A percentile compares a stretch with the other conserved stretches of the same genome.
Conservation (phyloP, 108 stramenopile species). For the Ochromonas danica region DNA sequence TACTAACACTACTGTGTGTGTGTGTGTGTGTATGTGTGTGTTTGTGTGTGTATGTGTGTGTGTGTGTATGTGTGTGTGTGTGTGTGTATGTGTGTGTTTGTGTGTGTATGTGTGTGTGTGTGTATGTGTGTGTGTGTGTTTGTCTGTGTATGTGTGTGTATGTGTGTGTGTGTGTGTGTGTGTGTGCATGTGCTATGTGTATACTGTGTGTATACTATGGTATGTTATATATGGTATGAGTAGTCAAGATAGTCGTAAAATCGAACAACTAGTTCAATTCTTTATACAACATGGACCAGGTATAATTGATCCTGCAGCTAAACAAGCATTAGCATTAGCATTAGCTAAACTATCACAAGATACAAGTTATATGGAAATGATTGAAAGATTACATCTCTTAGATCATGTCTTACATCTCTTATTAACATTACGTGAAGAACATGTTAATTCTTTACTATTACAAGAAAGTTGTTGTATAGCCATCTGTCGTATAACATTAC, state of each 20-base stretch:
- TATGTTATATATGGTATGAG: too few species aligned
- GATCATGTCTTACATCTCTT: neutral
- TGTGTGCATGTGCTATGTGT: too few species aligned
- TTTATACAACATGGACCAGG: neutral
- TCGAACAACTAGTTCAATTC: neutral
- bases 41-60: too few species aligned
- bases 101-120: too few species aligned
- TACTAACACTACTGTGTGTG: too few species aligned
- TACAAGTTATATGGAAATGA: neutral
- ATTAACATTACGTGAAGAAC: neutral
- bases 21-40: too few species aligned
- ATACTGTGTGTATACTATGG: too few species aligned
- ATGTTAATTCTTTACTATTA: neutral
- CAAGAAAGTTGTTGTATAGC: constrained; percentile 29
- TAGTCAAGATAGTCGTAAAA: neutral
- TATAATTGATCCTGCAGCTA: neutral
- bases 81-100: too few species aligned
- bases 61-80: too few species aligned
- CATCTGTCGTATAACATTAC: constrained; percentile 23
- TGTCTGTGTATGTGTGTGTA: too few species aligned
- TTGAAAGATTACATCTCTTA: neutral
- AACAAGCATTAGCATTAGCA: constrained; percentile 22
- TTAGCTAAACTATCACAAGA: constrained; percentile 31
- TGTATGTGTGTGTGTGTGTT: too few species aligned
- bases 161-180: too few species aligned